Conservation (phyloP, 768 basidiomycete genomes). For the Boletellus ananiceps region DNA sequence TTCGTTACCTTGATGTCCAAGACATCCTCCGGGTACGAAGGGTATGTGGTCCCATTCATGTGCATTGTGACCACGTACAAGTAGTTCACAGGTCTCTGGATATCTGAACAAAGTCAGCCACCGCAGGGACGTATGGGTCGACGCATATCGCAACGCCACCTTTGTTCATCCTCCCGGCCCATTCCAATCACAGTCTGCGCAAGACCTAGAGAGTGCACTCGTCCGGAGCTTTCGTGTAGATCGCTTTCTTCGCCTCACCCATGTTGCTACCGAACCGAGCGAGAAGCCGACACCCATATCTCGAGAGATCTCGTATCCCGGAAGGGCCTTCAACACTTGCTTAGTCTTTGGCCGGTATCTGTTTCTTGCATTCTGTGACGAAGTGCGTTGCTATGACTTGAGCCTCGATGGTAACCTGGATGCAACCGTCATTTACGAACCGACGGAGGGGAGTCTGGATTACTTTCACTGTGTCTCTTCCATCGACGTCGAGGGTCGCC, state of each 20-base stretch:
- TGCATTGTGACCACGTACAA: neutral
- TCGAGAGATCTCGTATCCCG: constrained; percentile 9
- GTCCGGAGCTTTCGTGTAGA: constrained; percentile 11
- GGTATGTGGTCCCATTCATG: neutral
- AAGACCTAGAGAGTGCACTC: constrained; percentile 8
- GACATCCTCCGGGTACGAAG: neutral
- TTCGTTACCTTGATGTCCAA: neutral
- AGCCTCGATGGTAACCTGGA: constrained; percentile 5
- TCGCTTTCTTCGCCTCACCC: constrained; percentile 1
- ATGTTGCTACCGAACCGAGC: neutral
- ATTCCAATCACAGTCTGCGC: neutral
- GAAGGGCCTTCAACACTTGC: neutral
- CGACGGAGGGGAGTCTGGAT: neutral
- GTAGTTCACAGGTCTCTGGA: neutral
- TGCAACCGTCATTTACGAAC: constrained; percentile 7
- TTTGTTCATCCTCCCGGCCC: neutral
- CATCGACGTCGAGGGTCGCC: neutral
- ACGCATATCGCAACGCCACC: neutral
- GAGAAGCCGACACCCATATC: neutral
- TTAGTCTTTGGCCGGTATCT: constrained; percentile 16
- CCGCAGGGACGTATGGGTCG: neutral
- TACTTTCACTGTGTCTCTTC: constrained; percentile 8
- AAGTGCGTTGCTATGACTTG: constrained; percentile 16
- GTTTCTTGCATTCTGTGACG: constrained; percentile 9
- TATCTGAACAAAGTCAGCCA: neutral